Percentiles rank a stretch among this genome's conserved stretches.
Evolutionary conservation across 78 protist species (phyloP).

Genomic region (Planoprotostelium fungivorum): DNA sequence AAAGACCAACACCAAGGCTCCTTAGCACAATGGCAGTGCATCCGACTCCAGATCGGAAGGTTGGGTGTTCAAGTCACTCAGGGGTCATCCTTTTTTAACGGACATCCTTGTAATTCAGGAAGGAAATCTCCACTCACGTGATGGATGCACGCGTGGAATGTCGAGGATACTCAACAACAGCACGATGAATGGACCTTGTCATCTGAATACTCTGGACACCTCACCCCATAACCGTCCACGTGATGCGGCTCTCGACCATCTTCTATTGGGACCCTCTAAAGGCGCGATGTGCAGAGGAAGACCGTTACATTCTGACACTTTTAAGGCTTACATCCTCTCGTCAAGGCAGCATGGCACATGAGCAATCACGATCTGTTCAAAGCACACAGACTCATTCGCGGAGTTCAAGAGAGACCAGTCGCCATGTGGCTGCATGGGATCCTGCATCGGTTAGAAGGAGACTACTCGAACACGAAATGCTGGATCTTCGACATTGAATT

Average conservation of each 20-base stretch:
- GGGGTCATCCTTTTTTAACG: too few relatives aligned
- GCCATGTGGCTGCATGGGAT: background rate
- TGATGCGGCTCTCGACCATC: background rate
- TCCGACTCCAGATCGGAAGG: too few relatives aligned
- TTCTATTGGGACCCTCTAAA: background rate
- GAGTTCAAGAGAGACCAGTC: background rate
- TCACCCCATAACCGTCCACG: background rate
- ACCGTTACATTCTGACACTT: background rate
- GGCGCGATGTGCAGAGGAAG: background rate
- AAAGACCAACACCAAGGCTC: too few relatives aligned
- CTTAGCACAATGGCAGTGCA: too few relatives aligned
- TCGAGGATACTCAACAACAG: too few relatives aligned
- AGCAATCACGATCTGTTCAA: background rate
- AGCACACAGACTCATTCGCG: background rate
- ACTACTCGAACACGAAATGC: background rate
- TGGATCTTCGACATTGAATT: background rate
- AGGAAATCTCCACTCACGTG: too few relatives aligned
- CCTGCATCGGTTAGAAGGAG: background rate
- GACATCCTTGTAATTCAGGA: too few relatives aligned
- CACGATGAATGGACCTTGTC: background rate
- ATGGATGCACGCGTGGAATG: too few relatives aligned
- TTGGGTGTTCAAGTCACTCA: too few relatives aligned
- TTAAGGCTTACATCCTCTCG: background rate
- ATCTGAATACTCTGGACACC: background rate
- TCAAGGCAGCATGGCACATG: background rate